phyloP scores from a whole-genome alignment of 2,329 filamentous ascomycete species.

The Phoma herbarum region DNA sequence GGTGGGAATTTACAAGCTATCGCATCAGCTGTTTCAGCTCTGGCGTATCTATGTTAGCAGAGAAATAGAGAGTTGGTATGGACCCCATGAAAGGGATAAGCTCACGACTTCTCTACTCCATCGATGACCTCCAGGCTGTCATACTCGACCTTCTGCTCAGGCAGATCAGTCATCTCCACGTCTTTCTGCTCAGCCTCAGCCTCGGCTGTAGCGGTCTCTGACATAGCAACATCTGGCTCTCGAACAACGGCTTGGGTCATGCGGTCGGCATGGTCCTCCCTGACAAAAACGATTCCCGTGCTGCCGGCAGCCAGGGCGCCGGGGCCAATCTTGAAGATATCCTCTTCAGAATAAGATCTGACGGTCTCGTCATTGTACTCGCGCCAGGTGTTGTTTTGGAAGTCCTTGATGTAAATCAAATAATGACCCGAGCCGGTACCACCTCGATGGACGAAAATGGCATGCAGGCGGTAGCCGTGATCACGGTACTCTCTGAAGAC shows the following conservation, averaged over 20 bases:
- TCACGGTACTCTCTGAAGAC: conserved; percentile 71
- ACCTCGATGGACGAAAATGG: conserved; percentile 90
- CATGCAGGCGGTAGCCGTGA: conserved; percentile 83
- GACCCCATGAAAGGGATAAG: not conserved
- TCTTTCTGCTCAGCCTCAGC: conserved; percentile 1
- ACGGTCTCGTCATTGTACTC: conserved; percentile 94
- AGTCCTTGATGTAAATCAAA: conserved; percentile 96
- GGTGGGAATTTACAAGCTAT: not conserved
- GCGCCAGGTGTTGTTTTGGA: conserved; percentile 81
- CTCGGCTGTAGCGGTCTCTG: not conserved
- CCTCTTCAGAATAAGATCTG: conserved; percentile 68
- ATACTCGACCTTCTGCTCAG: conserved; percentile 13
- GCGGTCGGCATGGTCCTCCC: conserved; percentile 68
- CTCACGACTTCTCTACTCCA: conserved; percentile 42
- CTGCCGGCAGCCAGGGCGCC: conserved; percentile 56
- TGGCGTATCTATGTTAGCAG: conserved; percentile 3
- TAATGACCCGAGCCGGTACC: conserved; percentile 77
- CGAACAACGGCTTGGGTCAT: conserved; percentile 63
- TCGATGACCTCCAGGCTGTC: conserved; percentile 35
- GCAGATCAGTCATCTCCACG: conserved; percentile 23
- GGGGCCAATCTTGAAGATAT: conserved; percentile 74
- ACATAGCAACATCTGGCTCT: conserved; percentile 18
- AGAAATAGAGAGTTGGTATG: conserved; percentile 1
- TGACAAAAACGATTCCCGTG: conserved; percentile 82
- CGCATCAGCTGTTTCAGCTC: not conserved